Conservation (phyloP, 495 filamentous ascomycete species). For the Friedmanniomyces simplex region DNA sequence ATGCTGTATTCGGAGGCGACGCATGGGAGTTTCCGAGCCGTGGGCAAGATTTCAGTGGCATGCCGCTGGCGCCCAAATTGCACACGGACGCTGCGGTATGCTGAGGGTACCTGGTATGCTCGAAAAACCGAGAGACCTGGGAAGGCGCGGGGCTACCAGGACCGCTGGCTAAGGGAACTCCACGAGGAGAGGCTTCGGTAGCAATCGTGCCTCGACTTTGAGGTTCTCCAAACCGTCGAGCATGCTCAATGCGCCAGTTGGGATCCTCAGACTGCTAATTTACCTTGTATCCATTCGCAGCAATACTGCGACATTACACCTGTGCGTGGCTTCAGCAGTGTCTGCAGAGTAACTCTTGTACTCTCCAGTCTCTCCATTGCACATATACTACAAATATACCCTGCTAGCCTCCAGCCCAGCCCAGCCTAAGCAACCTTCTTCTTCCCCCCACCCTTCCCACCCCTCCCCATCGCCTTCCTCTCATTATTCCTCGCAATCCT, state of each 20-base stretch:
- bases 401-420: too few relatives aligned
- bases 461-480: constrained; percentile 48
- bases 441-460: constrained; percentile 32
- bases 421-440: neutral
- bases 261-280: neutral
- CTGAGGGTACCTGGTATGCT: neutral
- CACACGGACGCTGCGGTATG: neutral
- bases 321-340: too few relatives aligned
- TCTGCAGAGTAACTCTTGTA: too few relatives aligned
- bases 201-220: too few relatives aligned
- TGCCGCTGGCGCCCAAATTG: neutral
- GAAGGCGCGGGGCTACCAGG: too few relatives aligned
- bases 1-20: constrained; percentile 7
- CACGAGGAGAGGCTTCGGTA: too few relatives aligned
- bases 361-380: too few relatives aligned
- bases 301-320: neutral
- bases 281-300: neutral
- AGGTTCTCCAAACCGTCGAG: neutral
- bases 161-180: too few relatives aligned
- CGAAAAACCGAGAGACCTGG: too few relatives aligned
- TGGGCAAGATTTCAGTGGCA: neutral
- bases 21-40: constrained; percentile 3
- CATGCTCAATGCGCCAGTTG: neutral
- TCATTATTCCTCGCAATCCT: constrained; percentile 44
- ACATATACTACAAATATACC: too few relatives aligned